Conservation (phyloP, 495 filamentous ascomycete species). For the Darksidea phi region DNA sequence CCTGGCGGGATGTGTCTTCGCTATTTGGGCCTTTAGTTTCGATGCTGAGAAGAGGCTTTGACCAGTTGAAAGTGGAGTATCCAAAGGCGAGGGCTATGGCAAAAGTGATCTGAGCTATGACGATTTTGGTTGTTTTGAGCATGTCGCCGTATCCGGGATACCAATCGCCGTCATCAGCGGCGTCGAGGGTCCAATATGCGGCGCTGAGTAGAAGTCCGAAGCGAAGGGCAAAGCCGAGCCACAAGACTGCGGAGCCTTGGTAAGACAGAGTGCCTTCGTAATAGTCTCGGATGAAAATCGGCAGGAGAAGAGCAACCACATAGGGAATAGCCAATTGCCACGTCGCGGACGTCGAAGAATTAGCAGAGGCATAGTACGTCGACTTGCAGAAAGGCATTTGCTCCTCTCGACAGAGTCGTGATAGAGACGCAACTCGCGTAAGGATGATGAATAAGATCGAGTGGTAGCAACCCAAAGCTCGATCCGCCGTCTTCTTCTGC, state of each 20-base stretch:
- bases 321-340: conserved; percentile 88
- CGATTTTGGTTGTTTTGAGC: conserved; percentile 70
- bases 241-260: conserved; percentile 75
- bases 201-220: conserved; percentile 71
- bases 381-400: conserved; percentile 96
- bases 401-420: conserved; percentile 92
- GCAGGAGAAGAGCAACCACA: conserved; percentile 67
- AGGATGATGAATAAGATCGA: conserved; percentile 78
- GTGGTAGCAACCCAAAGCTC: conserved; percentile 75
- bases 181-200: conserved; percentile 85
- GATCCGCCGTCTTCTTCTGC: conserved; percentile 59
- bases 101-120: conserved; percentile 73
- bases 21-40: conserved; percentile 31
- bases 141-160: conserved; percentile 57
- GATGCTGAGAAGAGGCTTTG: conserved; percentile 40
- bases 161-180: conserved; percentile 89
- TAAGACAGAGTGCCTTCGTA: conserved; percentile 76
- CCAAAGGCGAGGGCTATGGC: conserved; percentile 64
- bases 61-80: conserved; percentile 40
- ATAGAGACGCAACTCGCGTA: conserved; percentile 80
- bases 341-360: conserved; percentile 85
- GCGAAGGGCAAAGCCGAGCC: conserved; percentile 80
- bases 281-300: conserved; percentile 73
- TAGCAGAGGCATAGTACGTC: conserved; percentile 90
- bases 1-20: conserved; percentile 24